Evolutionary conservation across 495 filamentous ascomycete species (phyloP), one percentile per base, ranked within the genome.

Genomic region (Aspergillus kassunensis): DNA sequence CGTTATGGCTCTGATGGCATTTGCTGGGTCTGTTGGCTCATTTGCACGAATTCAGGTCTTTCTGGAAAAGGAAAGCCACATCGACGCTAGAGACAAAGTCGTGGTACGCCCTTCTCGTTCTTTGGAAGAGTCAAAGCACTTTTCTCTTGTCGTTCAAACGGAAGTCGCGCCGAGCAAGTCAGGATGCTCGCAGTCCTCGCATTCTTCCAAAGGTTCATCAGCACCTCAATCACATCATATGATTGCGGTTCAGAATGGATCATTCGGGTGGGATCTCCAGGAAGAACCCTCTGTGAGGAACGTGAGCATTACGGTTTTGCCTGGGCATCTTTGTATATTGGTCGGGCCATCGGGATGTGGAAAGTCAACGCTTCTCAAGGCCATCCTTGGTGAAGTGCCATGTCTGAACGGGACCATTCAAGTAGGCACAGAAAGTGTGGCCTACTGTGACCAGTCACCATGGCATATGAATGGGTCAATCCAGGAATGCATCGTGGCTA

Each of bases 261-360:
- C 58, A 44, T 81, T 81, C 57, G 72, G 70, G 7, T 83, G 78
- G 78, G 73, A 80, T 21, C 29, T 56, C 6, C 62, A 71, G 6
- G 73, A 80, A 46, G 59, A 68, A 0, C 69, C 76, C 0, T 20
- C 75, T 11, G 36, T 83, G 4, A 71, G 67, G 16, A 60, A 68
- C 16, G 64, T 78, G 43, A 71, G 58, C 1, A 41, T 79, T 4
- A 61, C 54, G 5, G 60, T 84, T 34, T 63, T 64, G 3, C 64
- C 68, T 37, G 62, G 68, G 0, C 68, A 70, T 39, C 61, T 74
- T 20, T 78, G 72, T 3, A 74, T 82, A 56, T 56, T 87, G 12
- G 65, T 83, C 36, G 83, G 83, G 12, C 79, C 82, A 3, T 78
- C 82, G 6, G 81, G 81, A 6, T 80, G 72, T 39, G 84, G 84